phyloP scores from a whole-genome alignment of 768 basidiomycete species.

The Suillus tomentosus region DNA sequence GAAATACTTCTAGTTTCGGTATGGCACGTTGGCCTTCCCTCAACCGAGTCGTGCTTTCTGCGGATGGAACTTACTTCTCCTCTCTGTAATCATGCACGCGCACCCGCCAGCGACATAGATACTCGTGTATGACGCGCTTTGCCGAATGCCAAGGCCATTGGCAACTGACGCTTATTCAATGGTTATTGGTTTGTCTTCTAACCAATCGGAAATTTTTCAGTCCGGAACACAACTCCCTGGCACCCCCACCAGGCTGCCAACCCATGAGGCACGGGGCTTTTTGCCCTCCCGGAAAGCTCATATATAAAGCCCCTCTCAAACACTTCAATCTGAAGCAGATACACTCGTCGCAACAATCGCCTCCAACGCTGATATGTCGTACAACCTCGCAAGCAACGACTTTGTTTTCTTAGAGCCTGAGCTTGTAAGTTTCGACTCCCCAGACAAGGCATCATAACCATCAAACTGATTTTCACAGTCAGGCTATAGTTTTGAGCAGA shows the following conservation, averaged over 20 bases:
- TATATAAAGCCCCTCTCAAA: not conserved
- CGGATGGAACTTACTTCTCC: not conserved
- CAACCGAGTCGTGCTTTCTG: not conserved
- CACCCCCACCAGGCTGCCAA: not conserved
- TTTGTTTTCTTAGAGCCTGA: no score
- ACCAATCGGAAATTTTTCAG: not conserved
- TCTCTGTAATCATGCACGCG: not conserved
- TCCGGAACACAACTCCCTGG: not conserved
- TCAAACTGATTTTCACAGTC: not conserved
- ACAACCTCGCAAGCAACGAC: not conserved
- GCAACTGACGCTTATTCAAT: not conserved
- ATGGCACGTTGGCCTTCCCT: not conserved
- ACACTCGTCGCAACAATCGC: not conserved
- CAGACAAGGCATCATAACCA: not conserved
- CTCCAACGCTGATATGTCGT: not conserved
- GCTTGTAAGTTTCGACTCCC: not conserved
- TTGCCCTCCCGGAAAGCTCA: not conserved
- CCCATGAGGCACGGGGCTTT: not conserved
- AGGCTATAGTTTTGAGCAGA: no score
- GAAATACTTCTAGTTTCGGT: not conserved
- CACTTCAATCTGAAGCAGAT: not conserved
- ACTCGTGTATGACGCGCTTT: not conserved
- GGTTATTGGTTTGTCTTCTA: not conserved
- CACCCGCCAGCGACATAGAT: not conserved
- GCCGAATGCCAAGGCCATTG: not conserved